Percentiles rank a stretch among this genome's conserved stretches.
Evolutionary conservation across 129 eudicot genomes (phyloP).

Genomic region (Chrysanthemum seticuspe): DNA sequence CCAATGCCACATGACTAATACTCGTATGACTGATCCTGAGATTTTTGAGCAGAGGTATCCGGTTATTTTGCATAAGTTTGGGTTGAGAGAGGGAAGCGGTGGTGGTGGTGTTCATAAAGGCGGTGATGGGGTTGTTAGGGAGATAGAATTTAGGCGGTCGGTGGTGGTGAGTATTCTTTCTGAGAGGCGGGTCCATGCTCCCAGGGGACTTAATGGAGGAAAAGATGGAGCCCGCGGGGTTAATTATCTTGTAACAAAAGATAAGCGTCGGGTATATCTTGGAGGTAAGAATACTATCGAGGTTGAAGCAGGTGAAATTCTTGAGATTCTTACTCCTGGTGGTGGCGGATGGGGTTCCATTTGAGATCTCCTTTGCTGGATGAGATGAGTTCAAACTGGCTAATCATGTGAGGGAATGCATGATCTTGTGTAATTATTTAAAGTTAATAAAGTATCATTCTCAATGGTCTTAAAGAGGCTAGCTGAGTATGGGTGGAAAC

Average conservation of each 20-base stretch:
- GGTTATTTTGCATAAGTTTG: slow-evolving; percentile 77
- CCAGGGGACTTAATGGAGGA: slow-evolving; percentile 86
- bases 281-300: slow-evolving; percentile 82
- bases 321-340: slow-evolving; percentile 94
- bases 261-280: slow-evolving; percentile 58
- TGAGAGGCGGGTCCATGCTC: slow-evolving; percentile 93
- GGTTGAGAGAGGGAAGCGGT: slow-evolving; percentile 83
- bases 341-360: slow-evolving; percentile 97
- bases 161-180: slow-evolving; percentile 86
- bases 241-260: slow-evolving; percentile 72
- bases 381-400: neutral
- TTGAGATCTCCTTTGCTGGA: slow-evolving; percentile 20
- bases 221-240: slow-evolving; percentile 79
- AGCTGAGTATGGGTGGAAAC: no score
- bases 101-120: slow-evolving; percentile 84
- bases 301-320: slow-evolving; percentile 84
- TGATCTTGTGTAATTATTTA: neutral
- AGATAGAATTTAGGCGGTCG: slow-evolving; percentile 75
- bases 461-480: no score
- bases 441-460: no score
- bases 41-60: slow-evolving; percentile 99
- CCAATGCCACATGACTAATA: slow-evolving; percentile 98
- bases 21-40: slow-evolving; percentile 98
- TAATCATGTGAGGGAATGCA: neutral
- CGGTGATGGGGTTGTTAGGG: slow-evolving; percentile 94